Evolutionary conservation across 345 rosid genomes (phyloP), one percentile per base, ranked within the genome.

Genomic region (Cardiospermum halicacabum): DNA sequence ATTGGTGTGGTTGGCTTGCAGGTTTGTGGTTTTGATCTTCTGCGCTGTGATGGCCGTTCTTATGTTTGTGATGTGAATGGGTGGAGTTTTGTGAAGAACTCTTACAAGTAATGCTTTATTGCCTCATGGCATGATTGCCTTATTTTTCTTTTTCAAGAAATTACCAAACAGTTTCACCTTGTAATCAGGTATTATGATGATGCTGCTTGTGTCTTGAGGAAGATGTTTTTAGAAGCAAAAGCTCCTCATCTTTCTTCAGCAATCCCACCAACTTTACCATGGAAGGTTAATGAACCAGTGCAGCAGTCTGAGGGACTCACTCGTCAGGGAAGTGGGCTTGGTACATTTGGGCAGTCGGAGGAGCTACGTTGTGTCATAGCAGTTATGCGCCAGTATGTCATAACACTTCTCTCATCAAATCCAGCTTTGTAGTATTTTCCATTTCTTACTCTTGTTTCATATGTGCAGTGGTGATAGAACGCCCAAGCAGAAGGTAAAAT

Each of bases 51-150:
- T 71, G 99, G 99, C 39, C 83, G 94, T 26, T 95, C 98, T 25
- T 95, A 91, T 69, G 98, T 92, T 54, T 95, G 98, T 71, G 99
- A 95, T 73, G 99, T 95, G 65, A 95, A 95, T 79, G 99, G 99
- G 60, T 95, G 99, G 99, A 95, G 99, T 83, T 95, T 91, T 74
- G 99, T 95, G 77, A 95, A 95, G 83, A 95, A 95, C 80, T 95
- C 99, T 26, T 78, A 95, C 72, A 91, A 95, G 98, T 94, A 79
- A 85, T 81, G 68, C 73, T 65, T 34, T 16, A 21, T 65, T 15
- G 32, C 19, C 50, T 60, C 11, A n/a, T 32, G 32, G 34, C 51
- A 24, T 21, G 12, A 28, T 61, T 40, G 34, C 47, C 28, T 30
- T 56, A 32, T 27, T 22, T 37, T 68, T 58, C 28, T 37, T 53